Evolutionary conservation across 2,329 filamentous ascomycete genomes (phyloP).

Genomic region (Ramichloridium luteum): DNA sequence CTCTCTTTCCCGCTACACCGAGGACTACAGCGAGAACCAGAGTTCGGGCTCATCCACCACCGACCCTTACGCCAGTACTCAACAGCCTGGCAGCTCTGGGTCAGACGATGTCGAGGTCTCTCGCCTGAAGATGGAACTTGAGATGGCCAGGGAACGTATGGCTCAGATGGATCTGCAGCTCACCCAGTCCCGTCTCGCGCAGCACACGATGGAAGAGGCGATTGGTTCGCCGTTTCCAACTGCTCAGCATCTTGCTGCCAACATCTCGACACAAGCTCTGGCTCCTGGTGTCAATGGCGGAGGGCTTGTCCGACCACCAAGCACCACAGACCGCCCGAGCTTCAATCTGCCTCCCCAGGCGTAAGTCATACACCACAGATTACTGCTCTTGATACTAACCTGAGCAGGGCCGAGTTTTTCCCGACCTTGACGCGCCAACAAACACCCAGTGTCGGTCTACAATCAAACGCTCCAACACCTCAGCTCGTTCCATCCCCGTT

Average conservation of each 20-base stretch:
- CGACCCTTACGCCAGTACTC: slow-evolving; percentile 20
- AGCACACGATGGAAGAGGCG: slow-evolving; percentile 45
- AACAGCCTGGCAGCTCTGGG: slow-evolving; percentile 13
- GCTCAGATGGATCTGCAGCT: slow-evolving; percentile 60
- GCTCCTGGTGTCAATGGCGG: slow-evolving; percentile 5
- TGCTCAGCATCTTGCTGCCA: slow-evolving; percentile 20
- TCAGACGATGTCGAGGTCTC: slow-evolving; percentile 48
- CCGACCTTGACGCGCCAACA: slow-evolving; percentile 8
- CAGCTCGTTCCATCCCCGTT: slow-evolving; percentile 19
- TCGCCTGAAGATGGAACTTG: slow-evolving; percentile 58
- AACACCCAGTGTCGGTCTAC: neutral
- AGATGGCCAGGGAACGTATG: slow-evolving; percentile 58
- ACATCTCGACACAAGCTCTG: slow-evolving; percentile 15
- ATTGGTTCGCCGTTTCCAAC: slow-evolving; percentile 22
- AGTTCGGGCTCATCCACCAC: slow-evolving; percentile 19
- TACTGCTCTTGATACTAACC: no score
- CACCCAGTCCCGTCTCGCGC: slow-evolving; percentile 49
- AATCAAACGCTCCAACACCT: no score
- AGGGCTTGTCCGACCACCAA: neutral
- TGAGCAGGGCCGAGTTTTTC: slow-evolving; percentile 6
- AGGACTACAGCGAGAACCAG: slow-evolving; percentile 24
- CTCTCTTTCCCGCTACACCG: slow-evolving; percentile 43
- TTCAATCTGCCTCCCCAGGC: neutral
- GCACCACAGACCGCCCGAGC: neutral
- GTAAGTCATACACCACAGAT: slow-evolving; percentile 1